A percentile compares a stretch with the other conserved stretches of the same genome.
Evolutionary conservation across 352 stramenopile species (phyloP).

Genomic region (Phytopythium aichiense): DNA sequence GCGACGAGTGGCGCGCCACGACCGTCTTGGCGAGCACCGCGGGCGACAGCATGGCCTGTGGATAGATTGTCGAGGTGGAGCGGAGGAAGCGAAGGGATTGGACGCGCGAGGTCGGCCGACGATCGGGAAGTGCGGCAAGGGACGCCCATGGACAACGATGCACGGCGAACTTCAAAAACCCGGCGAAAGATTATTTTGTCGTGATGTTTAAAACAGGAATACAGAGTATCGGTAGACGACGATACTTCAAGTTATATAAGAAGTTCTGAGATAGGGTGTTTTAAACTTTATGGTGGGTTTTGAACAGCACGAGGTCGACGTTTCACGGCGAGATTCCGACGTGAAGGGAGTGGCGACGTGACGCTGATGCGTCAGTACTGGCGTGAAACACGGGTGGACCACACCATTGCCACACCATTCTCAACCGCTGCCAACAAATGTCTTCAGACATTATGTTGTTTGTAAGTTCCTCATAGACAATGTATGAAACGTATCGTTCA

Average conservation of each 20-base stretch:
- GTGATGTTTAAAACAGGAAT: constrained; percentile 2
- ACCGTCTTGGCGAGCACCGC: constrained; percentile 27
- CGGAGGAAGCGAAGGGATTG: background rate
- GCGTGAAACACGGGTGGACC: background rate
- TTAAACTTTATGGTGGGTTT: background rate
- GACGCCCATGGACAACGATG: too few relatives aligned
- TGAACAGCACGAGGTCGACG: background rate
- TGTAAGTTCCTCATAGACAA: too few relatives aligned
- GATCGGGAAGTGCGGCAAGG: constrained; percentile 15
- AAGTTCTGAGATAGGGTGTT: background rate
- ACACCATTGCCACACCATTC: background rate
- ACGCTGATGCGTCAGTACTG: background rate
- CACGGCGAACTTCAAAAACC: constrained; percentile 13
- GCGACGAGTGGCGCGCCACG: constrained; percentile 16
- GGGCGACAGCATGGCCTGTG: constrained; percentile 23
- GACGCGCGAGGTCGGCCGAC: background rate
- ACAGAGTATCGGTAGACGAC: too few relatives aligned
- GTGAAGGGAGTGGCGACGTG: background rate
- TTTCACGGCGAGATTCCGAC: constrained; percentile 8
- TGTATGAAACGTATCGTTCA: too few relatives aligned
- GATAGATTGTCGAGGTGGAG: too few relatives aligned
- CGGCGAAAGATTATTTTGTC: background rate
- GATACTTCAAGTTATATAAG: too few relatives aligned
- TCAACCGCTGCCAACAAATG: background rate
- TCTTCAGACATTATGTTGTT: too few relatives aligned